Evolutionary conservation across 257 asterid species (phyloP).

Genomic region (Solanum raphanifolium): DNA sequence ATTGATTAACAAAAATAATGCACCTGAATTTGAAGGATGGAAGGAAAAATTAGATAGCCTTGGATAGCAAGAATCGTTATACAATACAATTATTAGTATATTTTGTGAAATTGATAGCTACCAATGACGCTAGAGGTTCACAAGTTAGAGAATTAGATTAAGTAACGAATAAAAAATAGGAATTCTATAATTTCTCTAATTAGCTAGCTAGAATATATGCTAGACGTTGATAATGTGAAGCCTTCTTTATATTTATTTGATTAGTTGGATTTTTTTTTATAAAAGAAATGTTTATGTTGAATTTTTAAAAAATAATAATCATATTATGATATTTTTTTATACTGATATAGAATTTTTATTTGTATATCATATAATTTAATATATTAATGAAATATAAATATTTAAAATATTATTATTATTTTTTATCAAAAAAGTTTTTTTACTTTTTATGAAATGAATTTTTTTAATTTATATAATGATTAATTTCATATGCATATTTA

Average conservation of each 20-base stretch:
- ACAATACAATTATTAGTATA: not conserved
- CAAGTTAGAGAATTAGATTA: not conserved
- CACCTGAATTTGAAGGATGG: not conserved
- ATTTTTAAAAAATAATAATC: not conserved
- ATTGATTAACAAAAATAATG: not conserved
- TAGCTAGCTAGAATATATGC: not conserved
- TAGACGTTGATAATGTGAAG: not conserved
- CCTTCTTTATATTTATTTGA: not conserved
- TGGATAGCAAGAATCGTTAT: not conserved
- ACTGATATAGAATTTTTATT: too few relatives aligned
- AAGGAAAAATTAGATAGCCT: not conserved
- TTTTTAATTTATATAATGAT: too few relatives aligned
- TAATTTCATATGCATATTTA: too few relatives aligned
- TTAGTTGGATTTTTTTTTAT: too few relatives aligned
- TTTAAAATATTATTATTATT: too few relatives aligned
- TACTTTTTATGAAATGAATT: too few relatives aligned
- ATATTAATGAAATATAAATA: too few relatives aligned
- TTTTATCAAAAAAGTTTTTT: too few relatives aligned
- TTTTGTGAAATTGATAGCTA: not conserved
- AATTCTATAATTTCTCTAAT: too few relatives aligned
- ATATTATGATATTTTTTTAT: too few relatives aligned
- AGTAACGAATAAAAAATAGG: too few relatives aligned
- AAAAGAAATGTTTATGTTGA: not conserved
- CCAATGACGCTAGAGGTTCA: not conserved
- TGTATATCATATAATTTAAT: too few relatives aligned